phyloP scores from a whole-genome alignment of 306 rosid genomes.

The Rosa persica region DNA sequence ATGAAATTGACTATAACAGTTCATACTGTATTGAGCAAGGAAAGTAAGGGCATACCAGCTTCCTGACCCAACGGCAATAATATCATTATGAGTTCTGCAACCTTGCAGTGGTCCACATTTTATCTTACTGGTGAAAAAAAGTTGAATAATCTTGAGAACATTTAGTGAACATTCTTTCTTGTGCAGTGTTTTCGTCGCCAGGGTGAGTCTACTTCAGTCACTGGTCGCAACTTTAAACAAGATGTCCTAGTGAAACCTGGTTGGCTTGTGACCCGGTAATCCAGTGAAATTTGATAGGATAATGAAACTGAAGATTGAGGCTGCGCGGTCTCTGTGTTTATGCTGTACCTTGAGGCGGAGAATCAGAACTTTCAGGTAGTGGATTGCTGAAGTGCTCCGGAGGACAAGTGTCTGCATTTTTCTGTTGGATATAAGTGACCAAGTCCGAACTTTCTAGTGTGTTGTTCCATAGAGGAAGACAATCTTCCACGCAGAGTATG shows the following conservation, averaged over 20 bases:
- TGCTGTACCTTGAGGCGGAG: neutral
- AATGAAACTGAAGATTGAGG: neutral
- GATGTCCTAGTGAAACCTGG: constrained; percentile 80
- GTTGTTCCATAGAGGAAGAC: neutral
- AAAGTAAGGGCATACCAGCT: constrained; percentile 6
- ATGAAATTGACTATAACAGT: neutral
- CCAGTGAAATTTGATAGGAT: constrained; percentile 18
- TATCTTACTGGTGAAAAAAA: neutral
- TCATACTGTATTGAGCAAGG: neutral
- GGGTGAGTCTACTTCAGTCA: constrained; percentile 88
- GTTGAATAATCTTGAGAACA: neutral
- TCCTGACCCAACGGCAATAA: neutral
- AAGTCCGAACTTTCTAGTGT: constrained; percentile 4
- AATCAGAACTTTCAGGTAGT: constrained; percentile 18
- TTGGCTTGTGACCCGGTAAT: constrained; percentile 83
- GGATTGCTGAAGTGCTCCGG: neutral
- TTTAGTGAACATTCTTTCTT: constrained; percentile 24
- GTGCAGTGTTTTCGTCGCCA: constrained; percentile 93
- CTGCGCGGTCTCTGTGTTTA: neutral
- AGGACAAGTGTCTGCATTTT: neutral
- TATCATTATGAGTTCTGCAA: neutral
- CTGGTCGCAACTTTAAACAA: constrained; percentile 85
- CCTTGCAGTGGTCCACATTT: neutral
- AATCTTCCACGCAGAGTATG: neutral
- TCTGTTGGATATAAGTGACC: neutral